phyloP scores from a whole-genome alignment of 2,329 filamentous ascomycete genomes.

The Plenodomus lindquistii region DNA sequence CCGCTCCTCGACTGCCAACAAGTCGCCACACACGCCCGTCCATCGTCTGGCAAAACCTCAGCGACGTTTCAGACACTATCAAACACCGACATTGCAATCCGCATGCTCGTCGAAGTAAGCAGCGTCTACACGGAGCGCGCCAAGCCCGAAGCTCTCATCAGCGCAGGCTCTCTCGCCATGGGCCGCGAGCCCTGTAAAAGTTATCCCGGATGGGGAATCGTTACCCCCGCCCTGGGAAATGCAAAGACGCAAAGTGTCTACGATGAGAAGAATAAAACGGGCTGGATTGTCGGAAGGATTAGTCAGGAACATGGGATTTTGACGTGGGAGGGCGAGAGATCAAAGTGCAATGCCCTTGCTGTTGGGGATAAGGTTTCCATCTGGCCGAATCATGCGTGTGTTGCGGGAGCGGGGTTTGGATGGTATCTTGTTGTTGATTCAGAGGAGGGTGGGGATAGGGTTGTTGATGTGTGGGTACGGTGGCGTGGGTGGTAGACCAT shows the following conservation, averaged over 20 bases:
- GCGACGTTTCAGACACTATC: slow-evolving; percentile 45
- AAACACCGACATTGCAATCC: slow-evolving; percentile 65
- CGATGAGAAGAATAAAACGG: slow-evolving; percentile 39
- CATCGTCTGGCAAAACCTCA: slow-evolving; percentile 26
- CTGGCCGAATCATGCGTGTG: slow-evolving; percentile 82
- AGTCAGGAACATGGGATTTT: slow-evolving; percentile 81
- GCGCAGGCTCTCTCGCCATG: slow-evolving; percentile 69
- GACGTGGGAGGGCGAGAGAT: slow-evolving; percentile 56
- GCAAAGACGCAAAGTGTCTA: slow-evolving; percentile 22
- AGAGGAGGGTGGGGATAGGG: slow-evolving; percentile 54
- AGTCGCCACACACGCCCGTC: slow-evolving; percentile 68
- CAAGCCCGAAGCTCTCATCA: slow-evolving; percentile 67
- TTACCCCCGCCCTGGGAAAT: slow-evolving; percentile 61
- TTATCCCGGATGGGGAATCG: slow-evolving; percentile 72
- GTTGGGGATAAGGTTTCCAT: slow-evolving; percentile 71
- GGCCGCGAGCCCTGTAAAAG: slow-evolving; percentile 73
- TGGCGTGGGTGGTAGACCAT: slow-evolving; percentile 67
- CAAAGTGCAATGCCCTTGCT: slow-evolving; percentile 46
- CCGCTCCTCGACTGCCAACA: slow-evolving; percentile 79
- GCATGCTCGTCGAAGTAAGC: slow-evolving; percentile 72
- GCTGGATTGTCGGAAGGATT: slow-evolving; percentile 71
- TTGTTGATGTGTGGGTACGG: slow-evolving; percentile 74
- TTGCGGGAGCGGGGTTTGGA: slow-evolving; percentile 70
- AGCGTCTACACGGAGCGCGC: slow-evolving; percentile 60
- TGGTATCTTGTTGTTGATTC: slow-evolving; percentile 78